phyloP scores from a whole-genome alignment of 1,284 basidiomycete genomes.

The Sanghuangporus sanghuang region DNA sequence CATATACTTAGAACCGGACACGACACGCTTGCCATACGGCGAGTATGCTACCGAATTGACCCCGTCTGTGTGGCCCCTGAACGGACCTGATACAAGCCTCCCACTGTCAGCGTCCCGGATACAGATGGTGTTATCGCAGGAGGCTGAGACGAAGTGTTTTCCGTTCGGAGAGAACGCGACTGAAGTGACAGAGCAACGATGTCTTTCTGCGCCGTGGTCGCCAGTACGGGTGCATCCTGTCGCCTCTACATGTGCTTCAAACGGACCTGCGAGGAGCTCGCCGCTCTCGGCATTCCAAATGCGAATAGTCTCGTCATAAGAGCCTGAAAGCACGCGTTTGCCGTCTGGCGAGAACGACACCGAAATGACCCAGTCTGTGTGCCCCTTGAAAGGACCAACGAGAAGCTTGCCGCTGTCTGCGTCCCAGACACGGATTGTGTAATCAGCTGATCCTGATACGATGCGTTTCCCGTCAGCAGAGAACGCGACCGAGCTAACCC shows the following conservation, averaged over 20 bases:
- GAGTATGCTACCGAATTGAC: constrained; percentile 2
- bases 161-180: constrained; percentile 7
- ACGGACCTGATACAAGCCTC: not conserved
- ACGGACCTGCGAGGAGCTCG: no score
- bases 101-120: constrained; percentile 3
- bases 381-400: not conserved
- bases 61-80: not conserved
- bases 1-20: not conserved
- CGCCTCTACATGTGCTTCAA: no score
- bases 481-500: not conserved
- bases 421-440: not conserved
- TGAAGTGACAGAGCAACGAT: not conserved
- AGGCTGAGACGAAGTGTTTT: not conserved
- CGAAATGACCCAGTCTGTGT: not conserved
- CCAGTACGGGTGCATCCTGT: not conserved
- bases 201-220: no score
- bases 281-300: not conserved
- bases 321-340: not conserved
- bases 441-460: not conserved
- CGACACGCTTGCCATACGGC: not conserved
- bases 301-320: not conserved
- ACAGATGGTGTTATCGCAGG: not conserved
- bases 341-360: constrained; percentile 1
- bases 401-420: not conserved
- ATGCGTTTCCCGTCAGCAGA: constrained; percentile 4